Conservation (phyloP, 768 basidiomycete species). For the Tricholoma bakamatsutake region DNA sequence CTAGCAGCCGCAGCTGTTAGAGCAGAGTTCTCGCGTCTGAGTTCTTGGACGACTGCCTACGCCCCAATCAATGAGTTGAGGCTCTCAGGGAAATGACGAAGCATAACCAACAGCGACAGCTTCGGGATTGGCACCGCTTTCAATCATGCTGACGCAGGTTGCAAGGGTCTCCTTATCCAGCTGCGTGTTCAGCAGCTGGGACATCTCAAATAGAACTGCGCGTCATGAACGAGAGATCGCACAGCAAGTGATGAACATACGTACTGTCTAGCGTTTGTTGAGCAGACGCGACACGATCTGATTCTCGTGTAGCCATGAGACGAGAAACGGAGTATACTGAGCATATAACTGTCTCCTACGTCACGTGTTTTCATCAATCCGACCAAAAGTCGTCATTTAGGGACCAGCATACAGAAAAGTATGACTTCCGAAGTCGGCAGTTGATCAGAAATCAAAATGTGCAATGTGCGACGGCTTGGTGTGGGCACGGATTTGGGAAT, state of each 20-base stretch:
- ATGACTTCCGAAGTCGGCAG: too few species aligned
- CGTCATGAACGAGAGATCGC: constrained; percentile 2
- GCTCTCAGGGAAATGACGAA: neutral
- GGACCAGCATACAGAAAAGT: too few species aligned
- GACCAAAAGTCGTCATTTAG: too few species aligned
- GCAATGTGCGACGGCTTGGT: too few species aligned
- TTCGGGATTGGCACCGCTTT: constrained; percentile 88
- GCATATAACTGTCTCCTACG: too few species aligned
- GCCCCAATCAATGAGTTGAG: constrained; percentile 8
- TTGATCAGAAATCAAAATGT: too few species aligned
- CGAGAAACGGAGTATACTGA: too few species aligned
- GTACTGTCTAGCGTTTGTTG: constrained; percentile 68
- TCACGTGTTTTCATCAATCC: too few species aligned
- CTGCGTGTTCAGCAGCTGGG: constrained; percentile 81
- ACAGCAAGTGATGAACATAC: constrained; percentile 19
- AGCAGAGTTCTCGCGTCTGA: constrained; percentile 61
- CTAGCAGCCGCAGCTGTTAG: constrained; percentile 17
- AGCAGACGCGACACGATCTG: constrained; percentile 56
- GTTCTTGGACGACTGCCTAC: constrained; percentile 81
- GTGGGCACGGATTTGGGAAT: too few species aligned
- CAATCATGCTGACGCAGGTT: constrained; percentile 88
- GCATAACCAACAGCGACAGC: constrained; percentile 65
- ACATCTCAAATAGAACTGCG: constrained; percentile 80
- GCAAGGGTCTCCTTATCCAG: constrained; percentile 90
- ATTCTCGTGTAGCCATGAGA: constrained; percentile 47